Evolutionary conservation across 257 asterid genomes (phyloP).

Genomic region (Solanum clarkiae): DNA sequence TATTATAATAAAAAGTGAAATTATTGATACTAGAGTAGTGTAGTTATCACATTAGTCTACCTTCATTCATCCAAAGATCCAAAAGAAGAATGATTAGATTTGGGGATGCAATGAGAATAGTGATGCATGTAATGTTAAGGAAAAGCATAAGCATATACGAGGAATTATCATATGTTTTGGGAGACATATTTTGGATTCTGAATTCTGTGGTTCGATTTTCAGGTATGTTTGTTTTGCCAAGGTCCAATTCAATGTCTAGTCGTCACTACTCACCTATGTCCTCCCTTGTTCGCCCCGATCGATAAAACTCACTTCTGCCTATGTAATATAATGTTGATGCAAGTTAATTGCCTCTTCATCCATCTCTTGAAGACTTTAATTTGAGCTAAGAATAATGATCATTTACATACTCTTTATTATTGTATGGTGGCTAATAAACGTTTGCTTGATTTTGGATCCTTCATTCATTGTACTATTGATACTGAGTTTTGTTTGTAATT

Average conservation of each 20-base stretch:
- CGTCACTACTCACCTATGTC: slow-evolving; percentile 9
- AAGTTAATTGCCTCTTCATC: background rate
- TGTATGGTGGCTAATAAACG: background rate
- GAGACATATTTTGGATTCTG: slow-evolving; percentile 8
- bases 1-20: background rate
- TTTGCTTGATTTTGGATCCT: background rate
- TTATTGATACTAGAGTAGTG: background rate
- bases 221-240: slow-evolving; percentile 1
- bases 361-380: no score
- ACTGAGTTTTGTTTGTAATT: background rate
- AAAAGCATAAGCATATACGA: slow-evolving; percentile 9
- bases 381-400: background rate
- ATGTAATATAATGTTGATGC: background rate
- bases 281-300: slow-evolving; percentile 3
- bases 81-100: slow-evolving; percentile 8
- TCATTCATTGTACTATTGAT: background rate
- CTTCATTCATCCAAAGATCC: background rate
- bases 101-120: slow-evolving; percentile 5
- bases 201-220: slow-evolving; percentile 13
- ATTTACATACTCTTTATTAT: background rate
- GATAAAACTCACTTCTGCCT: background rate
- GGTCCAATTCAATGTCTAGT: background rate
- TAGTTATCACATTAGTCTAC: background rate
- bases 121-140: slow-evolving; percentile 18
- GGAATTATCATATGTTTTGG: slow-evolving; percentile 4